Evolutionary conservation across 352 stramenopile genomes (phyloP), one percentile per base, ranked within the genome.

Genomic region (Nothophytophthora sp.): DNA sequence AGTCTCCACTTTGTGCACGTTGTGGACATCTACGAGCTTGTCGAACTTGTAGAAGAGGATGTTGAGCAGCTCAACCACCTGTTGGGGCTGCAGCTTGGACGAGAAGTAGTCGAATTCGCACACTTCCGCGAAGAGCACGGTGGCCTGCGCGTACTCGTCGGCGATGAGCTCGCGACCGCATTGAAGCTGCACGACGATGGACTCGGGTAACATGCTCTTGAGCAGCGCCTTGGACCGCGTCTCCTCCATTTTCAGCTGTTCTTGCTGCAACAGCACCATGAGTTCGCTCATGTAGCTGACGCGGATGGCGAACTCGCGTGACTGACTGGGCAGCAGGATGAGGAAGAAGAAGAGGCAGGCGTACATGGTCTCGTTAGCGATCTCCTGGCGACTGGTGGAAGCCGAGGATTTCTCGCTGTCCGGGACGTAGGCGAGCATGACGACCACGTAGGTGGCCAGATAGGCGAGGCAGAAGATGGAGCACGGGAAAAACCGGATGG

Each of bases 1-100:
- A 11, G 88, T 96, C 52, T 96, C 87, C 4, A 96, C 84, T 57
- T 96, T 96, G 67, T 96, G 87, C 7, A 96, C 85, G n/a, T 81
- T 66, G 46, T 94, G 84, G 5, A 91, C 74, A 27, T 96, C 84
- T 18, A 93, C 76, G 12, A 96, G 70, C 41, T 91, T 83, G 65
- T 95, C 88, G 33, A 96, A 95, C 55, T 93, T 88, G 67, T 88
- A 94, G 49, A 92, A 96, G 18, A 95, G 61, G 30, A 88, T 91
- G 50, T 96, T 94, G 45, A 96, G 76, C 42, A 95, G 60, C 47
- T 94, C 85, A 11, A 96, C 81, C 20, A 96, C 81, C 49, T 96
- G 77, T 46, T 93, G 80, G 1, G 84, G 76, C 43, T 88, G 73
- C 20, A 95, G 64, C 25, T 86, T 80, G 32, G 66, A 84, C 9